These are phyloP conservation scores for Dictyostelium brefeldianum DNA, from an alignment of 78 protist genomes.

Conservation along the genomic window DNA sequence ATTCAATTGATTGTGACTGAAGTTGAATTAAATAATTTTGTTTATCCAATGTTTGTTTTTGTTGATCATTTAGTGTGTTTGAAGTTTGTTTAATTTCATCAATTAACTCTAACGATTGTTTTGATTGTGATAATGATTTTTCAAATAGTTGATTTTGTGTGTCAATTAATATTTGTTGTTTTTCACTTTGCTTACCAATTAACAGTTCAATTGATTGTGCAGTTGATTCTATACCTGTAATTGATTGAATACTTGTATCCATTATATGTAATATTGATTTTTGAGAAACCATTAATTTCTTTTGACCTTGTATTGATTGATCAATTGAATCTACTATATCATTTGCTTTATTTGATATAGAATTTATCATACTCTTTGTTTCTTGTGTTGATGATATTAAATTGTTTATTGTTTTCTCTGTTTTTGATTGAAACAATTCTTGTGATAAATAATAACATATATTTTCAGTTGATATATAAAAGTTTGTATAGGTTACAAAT, in stretches of 20 bases:
- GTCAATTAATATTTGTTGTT: slow-evolving; percentile 28
- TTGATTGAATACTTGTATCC: neutral
- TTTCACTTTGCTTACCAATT: neutral
- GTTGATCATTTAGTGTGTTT: neutral
- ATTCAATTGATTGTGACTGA: slow-evolving; percentile 33
- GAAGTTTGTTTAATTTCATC: slow-evolving; percentile 33
- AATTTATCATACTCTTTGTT: neutral
- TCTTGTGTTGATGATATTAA: neutral
- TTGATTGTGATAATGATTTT: slow-evolving; percentile 21
- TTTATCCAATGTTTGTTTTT: slow-evolving; percentile 45
- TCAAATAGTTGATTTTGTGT: slow-evolving; percentile 14
- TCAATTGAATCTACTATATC: slow-evolving; percentile 23
- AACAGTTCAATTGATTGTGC: neutral
- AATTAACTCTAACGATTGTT: slow-evolving; percentile 22
- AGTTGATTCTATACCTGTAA: neutral
- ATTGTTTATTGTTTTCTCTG: slow-evolving; percentile 37
- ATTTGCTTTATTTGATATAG: neutral
- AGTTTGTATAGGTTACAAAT: slow-evolving; percentile 58
- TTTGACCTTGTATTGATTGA: slow-evolving; percentile 20
- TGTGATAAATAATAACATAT: slow-evolving; percentile 54
- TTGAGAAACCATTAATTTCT: slow-evolving; percentile 25
- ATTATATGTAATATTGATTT: neutral
- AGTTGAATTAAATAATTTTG: slow-evolving; percentile 24
- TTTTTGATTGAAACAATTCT: slow-evolving; percentile 42
- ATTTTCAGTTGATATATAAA: slow-evolving; percentile 70